Percentiles rank a stretch among this genome's conserved stretches.
phyloP scores from a whole-genome alignment of 768 basidiomycete genomes.

The Floccularia luteovirens region DNA sequence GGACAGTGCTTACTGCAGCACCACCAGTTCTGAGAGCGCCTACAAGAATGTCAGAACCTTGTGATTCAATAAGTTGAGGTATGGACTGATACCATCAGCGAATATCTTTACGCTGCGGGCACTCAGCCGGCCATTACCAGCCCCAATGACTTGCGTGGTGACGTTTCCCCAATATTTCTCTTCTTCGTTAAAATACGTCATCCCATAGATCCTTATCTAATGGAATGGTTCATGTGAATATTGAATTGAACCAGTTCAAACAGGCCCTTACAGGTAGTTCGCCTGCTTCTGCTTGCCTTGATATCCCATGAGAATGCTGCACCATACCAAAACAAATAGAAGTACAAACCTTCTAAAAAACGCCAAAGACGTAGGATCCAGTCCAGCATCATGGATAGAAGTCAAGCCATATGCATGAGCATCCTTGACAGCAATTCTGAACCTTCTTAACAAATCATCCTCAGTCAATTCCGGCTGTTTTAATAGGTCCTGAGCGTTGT shows the following conservation, averaged over 20 bases:
- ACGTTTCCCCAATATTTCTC: slow-evolving; percentile 70
- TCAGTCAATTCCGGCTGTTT: slow-evolving; percentile 58
- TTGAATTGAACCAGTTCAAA: neutral
- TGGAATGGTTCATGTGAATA: neutral
- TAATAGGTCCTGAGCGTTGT: slow-evolving; percentile 80
- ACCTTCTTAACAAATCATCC: slow-evolving; percentile 51
- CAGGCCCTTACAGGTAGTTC: slow-evolving; percentile 47
- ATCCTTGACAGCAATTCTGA: slow-evolving; percentile 54
- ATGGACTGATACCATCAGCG: slow-evolving; percentile 43
- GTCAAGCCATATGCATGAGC: slow-evolving; percentile 71
- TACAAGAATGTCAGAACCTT: slow-evolving; percentile 18
- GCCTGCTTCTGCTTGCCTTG: slow-evolving; percentile 53
- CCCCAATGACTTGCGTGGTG: slow-evolving; percentile 44
- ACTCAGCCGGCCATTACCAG: slow-evolving; percentile 55
- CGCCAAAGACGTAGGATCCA: slow-evolving; percentile 57
- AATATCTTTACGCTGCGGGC: slow-evolving; percentile 78
- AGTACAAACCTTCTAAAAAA: slow-evolving; percentile 60
- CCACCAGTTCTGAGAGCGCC: slow-evolving; percentile 87
- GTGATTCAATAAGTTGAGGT: neutral
- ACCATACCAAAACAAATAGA: slow-evolving; percentile 5
- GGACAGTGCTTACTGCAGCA: slow-evolving; percentile 63
- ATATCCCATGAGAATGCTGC: neutral
- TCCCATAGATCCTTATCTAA: slow-evolving; percentile 72
- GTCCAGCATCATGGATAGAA: slow-evolving; percentile 80
- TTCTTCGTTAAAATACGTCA: slow-evolving; percentile 63